Evolutionary conservation across 345 rosid genomes (phyloP).

Genomic region (Erucastrum elatum): DNA sequence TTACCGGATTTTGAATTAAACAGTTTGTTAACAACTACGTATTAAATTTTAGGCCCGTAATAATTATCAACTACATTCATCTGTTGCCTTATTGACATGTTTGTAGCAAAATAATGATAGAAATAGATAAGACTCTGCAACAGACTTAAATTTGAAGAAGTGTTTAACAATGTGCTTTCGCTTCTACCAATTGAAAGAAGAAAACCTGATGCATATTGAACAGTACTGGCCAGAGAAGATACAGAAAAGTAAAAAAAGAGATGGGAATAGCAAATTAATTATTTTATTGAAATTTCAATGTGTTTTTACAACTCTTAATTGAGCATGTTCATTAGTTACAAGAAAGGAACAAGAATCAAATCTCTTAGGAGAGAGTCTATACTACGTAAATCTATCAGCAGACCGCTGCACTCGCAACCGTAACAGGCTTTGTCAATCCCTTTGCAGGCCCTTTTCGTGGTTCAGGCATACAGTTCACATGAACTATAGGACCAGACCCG

Average conservation of each 20-base stretch:
- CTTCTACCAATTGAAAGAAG: neutral
- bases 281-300: constrained; percentile 6
- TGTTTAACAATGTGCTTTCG: neutral
- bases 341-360: neutral
- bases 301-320: constrained; percentile 9
- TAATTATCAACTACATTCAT: neutral
- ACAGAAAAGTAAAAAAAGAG: neutral
- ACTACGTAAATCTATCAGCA: constrained; percentile 3
- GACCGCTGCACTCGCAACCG: constrained; percentile 3
- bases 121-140: too few relatives aligned
- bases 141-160: neutral
- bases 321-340: neutral
- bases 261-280: neutral
- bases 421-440: neutral
- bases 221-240: neutral
- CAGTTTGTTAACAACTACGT: neutral
- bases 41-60: neutral
- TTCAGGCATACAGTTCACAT: constrained; percentile 66
- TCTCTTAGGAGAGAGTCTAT: neutral
- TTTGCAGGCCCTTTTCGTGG: neutral
- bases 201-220: neutral
- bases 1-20: neutral
- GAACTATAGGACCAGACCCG: constrained; percentile 65
- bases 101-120: neutral
- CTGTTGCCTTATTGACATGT: neutral